Base-by-base conservation (phyloP, 345 rosid species). In the Syzygium aqueum region DNA sequence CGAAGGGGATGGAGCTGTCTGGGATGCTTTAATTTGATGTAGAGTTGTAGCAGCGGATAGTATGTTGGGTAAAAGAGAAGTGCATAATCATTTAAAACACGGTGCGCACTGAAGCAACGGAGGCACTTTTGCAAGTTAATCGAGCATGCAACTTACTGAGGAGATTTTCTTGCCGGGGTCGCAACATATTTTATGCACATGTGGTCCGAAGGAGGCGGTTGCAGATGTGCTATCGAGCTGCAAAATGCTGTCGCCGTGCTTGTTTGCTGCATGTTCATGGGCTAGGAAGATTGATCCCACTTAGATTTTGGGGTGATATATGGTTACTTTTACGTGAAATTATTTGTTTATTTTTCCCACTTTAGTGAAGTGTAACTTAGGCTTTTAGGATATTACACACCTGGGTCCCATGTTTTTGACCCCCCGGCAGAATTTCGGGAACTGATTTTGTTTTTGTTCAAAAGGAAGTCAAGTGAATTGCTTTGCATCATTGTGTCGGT, bases 1-100 rank as follows among this genome's bases (percentile, higher is more conserved):
- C 11, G 99, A 97, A 93, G 99, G 96, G 53, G 99, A 94, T 85
- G 95, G 88, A 88, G 96, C 94, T 43, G 97, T 96, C 61, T 97
- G 99, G 99, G 93, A 93, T 89, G 93, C 96, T 51, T 90, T 90
- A 54, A 82, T 92, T 77, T 93, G 87, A 86, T 85, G n/a, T 43
- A 52, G 53, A n/a, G 77, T 52, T 17, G 13, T 12, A 23, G 86
- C 3, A 17, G 83, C 50, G 30, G 57, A 50, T 51, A 11, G 49
- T 67, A 83, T 59, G 23, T 77, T 40, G 14, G 54, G 80, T 49
- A 15, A 33, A 51, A 37, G 3, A 23, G 86, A 56, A 33, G 49
- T 33, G 80, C 80, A 22, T 73, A 19, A 33, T 33, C 80, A 19
- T 33, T 73, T 40, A 11, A 33, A 73, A 19, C 25, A 33, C 65